Percentiles rank a stretch among this genome's conserved stretches.
Conservation (phyloP, 768 basidiomycete species). For the Boletus coccyginus region DNA sequence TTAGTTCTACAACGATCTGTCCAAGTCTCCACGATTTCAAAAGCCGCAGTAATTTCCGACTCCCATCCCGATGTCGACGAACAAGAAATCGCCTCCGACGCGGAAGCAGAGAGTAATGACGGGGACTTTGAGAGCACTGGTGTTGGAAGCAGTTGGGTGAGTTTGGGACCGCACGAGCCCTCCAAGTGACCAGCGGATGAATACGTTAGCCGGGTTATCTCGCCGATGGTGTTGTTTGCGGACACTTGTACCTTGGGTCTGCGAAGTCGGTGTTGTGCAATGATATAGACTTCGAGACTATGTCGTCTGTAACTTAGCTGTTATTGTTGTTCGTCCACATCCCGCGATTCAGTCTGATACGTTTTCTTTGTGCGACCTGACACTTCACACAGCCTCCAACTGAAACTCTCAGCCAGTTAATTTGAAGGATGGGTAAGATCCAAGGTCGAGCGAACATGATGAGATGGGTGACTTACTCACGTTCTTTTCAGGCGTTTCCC, state of each 20-base stretch:
- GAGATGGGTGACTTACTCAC: neutral
- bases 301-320: slow-evolving; percentile 10
- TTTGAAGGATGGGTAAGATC: slow-evolving; percentile 22
- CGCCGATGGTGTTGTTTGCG: neutral
- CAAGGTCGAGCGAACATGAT: neutral
- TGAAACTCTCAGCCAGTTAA: neutral
- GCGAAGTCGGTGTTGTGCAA: neutral
- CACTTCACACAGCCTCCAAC: neutral
- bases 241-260: neutral
- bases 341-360: neutral
- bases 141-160: slow-evolving; percentile 70
- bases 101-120: slow-evolving; percentile 65
- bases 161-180: slow-evolving; percentile 37
- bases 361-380: neutral
- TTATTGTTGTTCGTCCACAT: neutral
- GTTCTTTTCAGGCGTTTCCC: slow-evolving; percentile 45
- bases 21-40: slow-evolving; percentile 7
- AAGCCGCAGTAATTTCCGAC: slow-evolving; percentile 11
- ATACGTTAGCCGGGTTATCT: neutral
- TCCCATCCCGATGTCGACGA: slow-evolving; percentile 12
- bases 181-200: slow-evolving; percentile 13
- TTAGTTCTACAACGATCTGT: slow-evolving; percentile 2
- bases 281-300: neutral
- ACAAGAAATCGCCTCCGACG: slow-evolving; percentile 56
- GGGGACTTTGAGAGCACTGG: slow-evolving; percentile 49